These are phyloP conservation scores for Tuber aestivum DNA, from an alignment of 495 filamentous ascomycete species.

Conservation along the genomic window DNA sequence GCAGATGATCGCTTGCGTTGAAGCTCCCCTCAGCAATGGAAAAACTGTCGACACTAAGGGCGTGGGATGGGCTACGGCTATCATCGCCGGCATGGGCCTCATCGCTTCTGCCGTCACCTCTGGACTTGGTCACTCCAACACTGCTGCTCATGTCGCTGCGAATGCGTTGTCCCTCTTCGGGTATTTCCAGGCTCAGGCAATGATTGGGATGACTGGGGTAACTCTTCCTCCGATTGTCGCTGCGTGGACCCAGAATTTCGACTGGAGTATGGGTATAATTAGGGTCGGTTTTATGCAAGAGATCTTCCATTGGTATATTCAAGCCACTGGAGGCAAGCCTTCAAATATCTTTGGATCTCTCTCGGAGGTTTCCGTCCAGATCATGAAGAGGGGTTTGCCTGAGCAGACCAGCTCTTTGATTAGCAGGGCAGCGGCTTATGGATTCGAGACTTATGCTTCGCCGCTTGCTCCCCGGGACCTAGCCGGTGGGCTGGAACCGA, in stretches of 20 bases:
- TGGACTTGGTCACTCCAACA: constrained; percentile 86
- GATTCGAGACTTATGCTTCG: constrained; percentile 22
- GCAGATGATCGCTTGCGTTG: constrained; percentile 73
- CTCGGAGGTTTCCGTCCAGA: constrained; percentile 70
- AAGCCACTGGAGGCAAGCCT: constrained; percentile 81
- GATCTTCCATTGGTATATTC: constrained; percentile 94
- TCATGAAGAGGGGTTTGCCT: constrained; percentile 64
- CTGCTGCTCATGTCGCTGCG: constrained; percentile 88
- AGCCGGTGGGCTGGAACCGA: constrained; percentile 42
- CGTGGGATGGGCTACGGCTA: constrained; percentile 82
- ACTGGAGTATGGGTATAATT: constrained; percentile 98
- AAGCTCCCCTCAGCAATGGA: constrained; percentile 83
- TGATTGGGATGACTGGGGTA: constrained; percentile 83
- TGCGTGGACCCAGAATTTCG: constrained; percentile 96
- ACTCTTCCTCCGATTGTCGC: constrained; percentile 80
- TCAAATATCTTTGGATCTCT: constrained; percentile 71
- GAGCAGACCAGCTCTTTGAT: constrained; percentile 10
- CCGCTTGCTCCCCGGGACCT: constrained; percentile 10
- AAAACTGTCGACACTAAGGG: constrained; percentile 86
- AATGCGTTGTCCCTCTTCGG: constrained; percentile 88
- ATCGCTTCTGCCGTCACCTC: constrained; percentile 76
- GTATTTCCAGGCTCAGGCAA: constrained; percentile 96
- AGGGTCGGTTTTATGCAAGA: constrained; percentile 76
- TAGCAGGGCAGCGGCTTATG: constrained; percentile 36
- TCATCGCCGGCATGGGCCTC: constrained; percentile 78